These are phyloP conservation scores for Chalaropsis ovoidea DNA, from an alignment of 2,329 filamentous ascomycete genomes.

Conservation along the genomic window DNA sequence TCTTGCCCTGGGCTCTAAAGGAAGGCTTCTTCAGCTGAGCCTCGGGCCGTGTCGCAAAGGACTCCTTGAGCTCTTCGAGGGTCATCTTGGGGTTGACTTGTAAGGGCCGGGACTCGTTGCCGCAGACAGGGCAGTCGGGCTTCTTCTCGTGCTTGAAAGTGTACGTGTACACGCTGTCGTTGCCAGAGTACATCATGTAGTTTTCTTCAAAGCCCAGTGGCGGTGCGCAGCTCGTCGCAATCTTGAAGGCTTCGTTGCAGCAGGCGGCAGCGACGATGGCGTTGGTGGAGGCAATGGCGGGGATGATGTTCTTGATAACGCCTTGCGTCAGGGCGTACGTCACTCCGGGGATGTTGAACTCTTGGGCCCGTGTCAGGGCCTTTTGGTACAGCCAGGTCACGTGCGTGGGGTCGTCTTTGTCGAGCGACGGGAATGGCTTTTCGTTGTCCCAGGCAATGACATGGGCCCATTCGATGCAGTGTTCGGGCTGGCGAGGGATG, in stretches of 20 bases:
- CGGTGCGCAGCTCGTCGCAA: constrained; percentile 72
- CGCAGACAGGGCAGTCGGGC: constrained; percentile 88
- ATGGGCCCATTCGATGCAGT: constrained; percentile 98
- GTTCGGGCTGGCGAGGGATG: constrained; percentile 91
- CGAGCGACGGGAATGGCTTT: constrained; percentile 71
- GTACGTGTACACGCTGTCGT: constrained; percentile 92
- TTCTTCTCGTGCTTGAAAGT: constrained; percentile 95
- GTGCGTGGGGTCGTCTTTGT: constrained; percentile 93
- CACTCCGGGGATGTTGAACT: constrained; percentile 85
- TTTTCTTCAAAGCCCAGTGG: constrained; percentile 69
- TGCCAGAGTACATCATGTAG: constrained; percentile 99
- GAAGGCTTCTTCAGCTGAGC: constrained; percentile 91
- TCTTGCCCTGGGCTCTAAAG: constrained; percentile 66
- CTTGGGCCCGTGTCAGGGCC: constrained; percentile 65
- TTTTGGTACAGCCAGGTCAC: constrained; percentile 94
- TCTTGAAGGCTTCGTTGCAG: constrained; percentile 95
- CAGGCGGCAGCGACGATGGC: constrained; percentile 91
- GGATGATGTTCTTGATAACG: constrained; percentile 98
- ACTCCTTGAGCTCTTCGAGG: constrained; percentile 75
- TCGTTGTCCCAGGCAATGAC: constrained; percentile 93
- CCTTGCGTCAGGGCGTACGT: constrained; percentile 95
- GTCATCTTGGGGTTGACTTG: constrained; percentile 60
- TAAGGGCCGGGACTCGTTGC: constrained; percentile 67
- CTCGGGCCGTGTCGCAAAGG: constrained; percentile 71
- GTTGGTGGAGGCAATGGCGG: constrained; percentile 94